These are phyloP conservation scores for Dunaliella salina DNA, from an alignment of 163 green algal genomes.

Conservation along the genomic window DNA sequence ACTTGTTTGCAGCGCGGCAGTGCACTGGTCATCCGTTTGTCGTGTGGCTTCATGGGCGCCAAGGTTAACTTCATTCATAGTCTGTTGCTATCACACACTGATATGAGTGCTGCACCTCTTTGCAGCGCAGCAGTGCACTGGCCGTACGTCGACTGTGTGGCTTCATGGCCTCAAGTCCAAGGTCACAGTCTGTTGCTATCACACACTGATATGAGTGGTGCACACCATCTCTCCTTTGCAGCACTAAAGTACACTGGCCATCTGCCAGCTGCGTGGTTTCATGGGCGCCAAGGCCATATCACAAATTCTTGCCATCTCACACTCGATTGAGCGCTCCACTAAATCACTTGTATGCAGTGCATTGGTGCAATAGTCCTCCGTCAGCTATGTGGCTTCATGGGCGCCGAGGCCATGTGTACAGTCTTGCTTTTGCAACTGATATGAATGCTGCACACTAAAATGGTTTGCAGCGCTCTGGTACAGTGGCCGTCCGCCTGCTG, in stretches of 20 bases:
- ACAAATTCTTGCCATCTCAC: neutral
- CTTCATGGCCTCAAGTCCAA: constrained; percentile 53
- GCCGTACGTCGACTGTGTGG: too few species aligned
- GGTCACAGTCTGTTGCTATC: constrained; percentile 27
- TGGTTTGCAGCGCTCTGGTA: constrained; percentile 70
- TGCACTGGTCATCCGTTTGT: too few species aligned
- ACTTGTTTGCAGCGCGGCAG: too few species aligned
- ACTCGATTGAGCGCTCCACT: constrained; percentile 29
- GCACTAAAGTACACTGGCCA: too few species aligned
- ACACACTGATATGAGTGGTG: constrained; percentile 4
- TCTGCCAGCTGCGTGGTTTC: too few species aligned
- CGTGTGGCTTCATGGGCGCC: constrained; percentile 56
- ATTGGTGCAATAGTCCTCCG: constrained; percentile 66
- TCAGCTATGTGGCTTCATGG: constrained; percentile 58
- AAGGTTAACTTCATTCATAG: constrained; percentile 58
- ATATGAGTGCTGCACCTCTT: constrained; percentile 27
- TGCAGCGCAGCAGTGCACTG: too few species aligned
- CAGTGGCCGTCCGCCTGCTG: constrained; percentile 67
- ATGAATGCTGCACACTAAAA: constrained; percentile 39
- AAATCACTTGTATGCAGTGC: constrained; percentile 72
- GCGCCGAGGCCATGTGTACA: constrained; percentile 57
- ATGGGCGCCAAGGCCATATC: constrained; percentile 56
- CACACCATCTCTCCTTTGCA: constrained; percentile 48
- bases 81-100: neutral
- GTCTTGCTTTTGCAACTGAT: too few species aligned